Percentiles rank a stretch among this genome's conserved stretches.
phyloP scores from a whole-genome alignment of 1,139 yeast genomes.

The Blastobotrys raffinosifermentans region DNA sequence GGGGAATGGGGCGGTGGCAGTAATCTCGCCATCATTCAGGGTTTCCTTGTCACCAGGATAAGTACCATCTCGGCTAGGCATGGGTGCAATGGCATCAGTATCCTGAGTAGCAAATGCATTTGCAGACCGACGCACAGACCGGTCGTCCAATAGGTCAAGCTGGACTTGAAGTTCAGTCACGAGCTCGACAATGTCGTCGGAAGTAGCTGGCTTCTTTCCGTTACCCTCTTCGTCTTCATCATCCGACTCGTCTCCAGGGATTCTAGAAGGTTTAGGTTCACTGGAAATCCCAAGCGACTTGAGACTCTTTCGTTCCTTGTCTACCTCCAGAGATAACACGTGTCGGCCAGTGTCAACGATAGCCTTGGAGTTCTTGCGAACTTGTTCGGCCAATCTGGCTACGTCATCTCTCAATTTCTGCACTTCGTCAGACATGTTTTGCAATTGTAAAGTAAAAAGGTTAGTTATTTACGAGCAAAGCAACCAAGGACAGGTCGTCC shows the following conservation, averaged over 20 bases:
- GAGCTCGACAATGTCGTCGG: constrained; percentile 75
- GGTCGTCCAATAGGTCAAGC: constrained; percentile 47
- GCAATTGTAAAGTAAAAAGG: no score
- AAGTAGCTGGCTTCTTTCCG: constrained; percentile 55
- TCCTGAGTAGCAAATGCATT: constrained; percentile 33
- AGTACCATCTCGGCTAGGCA: constrained; percentile 72
- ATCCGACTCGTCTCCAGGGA: constrained; percentile 11
- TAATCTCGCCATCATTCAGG: constrained; percentile 4
- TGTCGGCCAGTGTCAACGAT: constrained; percentile 71
- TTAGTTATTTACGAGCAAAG: no score
- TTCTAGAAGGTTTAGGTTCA: constrained; percentile 3
- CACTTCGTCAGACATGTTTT: constrained; percentile 13
- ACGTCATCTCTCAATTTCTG: constrained; percentile 21
- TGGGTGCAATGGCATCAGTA: constrained; percentile 44
- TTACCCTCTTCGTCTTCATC: constrained; percentile 13
- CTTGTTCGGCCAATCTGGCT: constrained; percentile 26
- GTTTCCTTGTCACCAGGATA: constrained; percentile 37
- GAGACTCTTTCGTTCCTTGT: constrained; percentile 33
- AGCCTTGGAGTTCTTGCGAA: constrained; percentile 28
- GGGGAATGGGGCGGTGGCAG: constrained; percentile 43
- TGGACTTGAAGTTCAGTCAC: constrained; percentile 90
- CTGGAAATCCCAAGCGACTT: constrained; percentile 23
- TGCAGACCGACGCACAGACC: constrained; percentile 31
- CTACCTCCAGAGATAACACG: constrained; percentile 60
- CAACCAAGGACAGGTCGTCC: no score